These are phyloP conservation scores for Brettanomyces sp. DNA, from an alignment of 805 yeast genomes.

Conservation along the genomic window DNA sequence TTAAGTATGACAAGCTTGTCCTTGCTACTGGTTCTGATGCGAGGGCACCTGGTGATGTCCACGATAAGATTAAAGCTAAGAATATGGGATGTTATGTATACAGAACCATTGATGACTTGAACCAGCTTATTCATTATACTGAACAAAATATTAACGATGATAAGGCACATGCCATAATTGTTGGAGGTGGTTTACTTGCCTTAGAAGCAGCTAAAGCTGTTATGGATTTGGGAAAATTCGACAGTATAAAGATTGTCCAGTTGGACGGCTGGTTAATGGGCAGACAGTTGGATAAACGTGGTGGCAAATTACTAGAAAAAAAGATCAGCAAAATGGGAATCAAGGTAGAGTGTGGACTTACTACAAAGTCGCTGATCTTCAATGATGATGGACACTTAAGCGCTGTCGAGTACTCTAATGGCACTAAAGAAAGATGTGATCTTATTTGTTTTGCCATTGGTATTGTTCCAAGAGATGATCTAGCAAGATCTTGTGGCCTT, in stretches of 20 bases:
- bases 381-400: constrained; percentile 14
- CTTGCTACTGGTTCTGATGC: constrained; percentile 27
- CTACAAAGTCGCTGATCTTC: constrained; percentile 37
- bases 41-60: constrained; percentile 17
- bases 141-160: constrained; percentile 3
- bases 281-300: constrained; percentile 28
- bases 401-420: constrained; percentile 21
- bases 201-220: constrained; percentile 30
- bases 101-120: constrained; percentile 26
- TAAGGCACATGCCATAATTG: constrained; percentile 21
- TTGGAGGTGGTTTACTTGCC: constrained; percentile 27
- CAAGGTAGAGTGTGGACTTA: constrained; percentile 41
- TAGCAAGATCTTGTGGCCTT: constrained; percentile 19
- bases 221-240: constrained; percentile 22
- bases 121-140: constrained; percentile 19
- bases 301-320: constrained; percentile 27
- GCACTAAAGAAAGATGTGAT: constrained; percentile 22
- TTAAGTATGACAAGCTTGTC: constrained; percentile 21
- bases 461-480: constrained; percentile 27
- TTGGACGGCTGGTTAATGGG: constrained; percentile 26
- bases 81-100: constrained; percentile 27
- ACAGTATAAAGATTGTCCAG: constrained; percentile 24
- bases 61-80: constrained; percentile 6
- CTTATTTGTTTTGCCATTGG: constrained; percentile 28
- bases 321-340: constrained; percentile 45